Conservation (phyloP, 805 yeast species). For the Starmerella riodocensis region DNA sequence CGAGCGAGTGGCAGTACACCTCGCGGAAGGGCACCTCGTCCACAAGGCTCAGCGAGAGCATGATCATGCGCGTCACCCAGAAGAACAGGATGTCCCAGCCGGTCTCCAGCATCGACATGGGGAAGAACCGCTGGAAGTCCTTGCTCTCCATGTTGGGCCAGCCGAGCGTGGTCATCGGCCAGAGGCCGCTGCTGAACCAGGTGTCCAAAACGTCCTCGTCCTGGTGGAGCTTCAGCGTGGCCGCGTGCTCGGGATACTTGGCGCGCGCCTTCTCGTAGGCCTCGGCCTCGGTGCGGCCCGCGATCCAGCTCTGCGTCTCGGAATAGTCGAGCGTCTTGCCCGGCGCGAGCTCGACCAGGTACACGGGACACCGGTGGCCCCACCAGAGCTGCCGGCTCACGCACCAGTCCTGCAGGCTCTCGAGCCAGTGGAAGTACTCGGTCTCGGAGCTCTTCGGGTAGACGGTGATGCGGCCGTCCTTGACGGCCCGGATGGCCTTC, state of each 20-base stretch:
- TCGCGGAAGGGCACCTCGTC: slow-evolving; percentile 88
- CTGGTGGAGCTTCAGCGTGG: slow-evolving; percentile 54
- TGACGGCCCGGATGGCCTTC: slow-evolving; percentile 75
- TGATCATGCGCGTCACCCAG: slow-evolving; percentile 97
- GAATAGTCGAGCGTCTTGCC: slow-evolving; percentile 39
- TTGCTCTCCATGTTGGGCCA: slow-evolving; percentile 62
- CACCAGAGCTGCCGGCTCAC: slow-evolving; percentile 88
- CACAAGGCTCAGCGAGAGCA: slow-evolving; percentile 78
- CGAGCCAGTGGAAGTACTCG: slow-evolving; percentile 92
- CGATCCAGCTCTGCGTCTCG: slow-evolving; percentile 74
- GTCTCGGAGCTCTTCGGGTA: slow-evolving; percentile 81
- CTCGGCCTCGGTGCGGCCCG: slow-evolving; percentile 73
- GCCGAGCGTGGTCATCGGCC: slow-evolving; percentile 95
- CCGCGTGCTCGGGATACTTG: slow-evolving; percentile 57
- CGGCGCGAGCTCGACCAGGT: slow-evolving; percentile 73
- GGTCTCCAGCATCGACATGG: slow-evolving; percentile 90
- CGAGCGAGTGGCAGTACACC: slow-evolving; percentile 95
- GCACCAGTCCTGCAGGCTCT: slow-evolving; percentile 97
- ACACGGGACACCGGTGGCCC: slow-evolving; percentile 98
- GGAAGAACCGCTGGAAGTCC: slow-evolving; percentile 69
- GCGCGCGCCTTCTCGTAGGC: slow-evolving; percentile 68
- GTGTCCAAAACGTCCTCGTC: slow-evolving; percentile 98
- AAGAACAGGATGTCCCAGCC: slow-evolving; percentile 99
- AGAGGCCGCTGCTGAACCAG: slow-evolving; percentile 95
- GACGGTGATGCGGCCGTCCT: slow-evolving; percentile 65